phyloP scores from a whole-genome alignment of 306 rosid genomes.

The Cicer pinnatifidum region DNA sequence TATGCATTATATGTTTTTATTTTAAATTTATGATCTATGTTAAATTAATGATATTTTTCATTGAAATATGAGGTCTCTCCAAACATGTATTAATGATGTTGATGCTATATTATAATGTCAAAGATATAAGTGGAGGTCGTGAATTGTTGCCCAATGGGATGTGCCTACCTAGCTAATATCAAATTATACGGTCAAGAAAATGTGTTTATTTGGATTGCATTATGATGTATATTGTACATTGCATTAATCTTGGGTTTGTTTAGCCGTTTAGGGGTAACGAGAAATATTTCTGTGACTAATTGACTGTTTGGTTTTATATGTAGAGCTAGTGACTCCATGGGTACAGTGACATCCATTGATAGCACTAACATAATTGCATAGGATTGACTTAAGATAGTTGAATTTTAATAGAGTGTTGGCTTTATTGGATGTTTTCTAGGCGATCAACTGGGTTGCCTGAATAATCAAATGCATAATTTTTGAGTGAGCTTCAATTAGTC shows the following conservation, averaged over 20 bases:
- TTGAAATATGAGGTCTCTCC: constrained; percentile 36
- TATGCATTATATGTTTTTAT: not conserved
- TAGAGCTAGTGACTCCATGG: too few species aligned
- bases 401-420: too few species aligned
- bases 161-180: constrained; percentile 33
- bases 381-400: too few species aligned
- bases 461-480: too few species aligned
- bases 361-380: too few species aligned
- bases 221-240: constrained; percentile 8
- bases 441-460: too few species aligned
- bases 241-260: constrained; percentile 38
- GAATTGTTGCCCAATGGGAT: constrained; percentile 36
- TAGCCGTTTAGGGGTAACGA: constrained; percentile 23
- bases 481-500: too few species aligned
- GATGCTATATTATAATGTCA: constrained; percentile 18
- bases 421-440: too few species aligned
- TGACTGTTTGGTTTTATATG: too few species aligned
- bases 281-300: not conserved
- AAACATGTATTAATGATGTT: constrained; percentile 33
- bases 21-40: not conserved
- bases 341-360: not conserved
- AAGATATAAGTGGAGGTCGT: constrained; percentile 25
- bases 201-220: constrained; percentile 19
- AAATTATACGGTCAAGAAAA: constrained; percentile 26
- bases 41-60: constrained; percentile 11